Percentiles rank a stretch among this genome's conserved stretches.
Evolutionary conservation across 257 asterid species (phyloP).

Genomic region (Eucommia ulmoides): DNA sequence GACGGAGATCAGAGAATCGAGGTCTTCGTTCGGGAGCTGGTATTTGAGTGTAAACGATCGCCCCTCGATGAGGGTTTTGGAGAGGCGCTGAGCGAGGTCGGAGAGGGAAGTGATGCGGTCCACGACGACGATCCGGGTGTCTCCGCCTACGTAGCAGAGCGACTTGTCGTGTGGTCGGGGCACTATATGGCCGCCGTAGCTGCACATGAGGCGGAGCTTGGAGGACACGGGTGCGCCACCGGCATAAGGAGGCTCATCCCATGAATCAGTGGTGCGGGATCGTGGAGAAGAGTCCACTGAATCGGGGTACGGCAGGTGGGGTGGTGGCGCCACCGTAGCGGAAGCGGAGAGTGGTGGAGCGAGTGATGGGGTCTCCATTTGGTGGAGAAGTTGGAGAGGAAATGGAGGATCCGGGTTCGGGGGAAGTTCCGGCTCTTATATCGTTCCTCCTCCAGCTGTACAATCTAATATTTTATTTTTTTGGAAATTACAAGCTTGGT

Average conservation of each 20-base stretch:
- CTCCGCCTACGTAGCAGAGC: conserved; percentile 84
- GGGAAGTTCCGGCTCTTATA: no score
- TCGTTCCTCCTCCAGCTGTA: no score
- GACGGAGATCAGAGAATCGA: conserved; percentile 77
- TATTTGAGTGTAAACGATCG: conserved; percentile 54
- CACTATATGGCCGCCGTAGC: conserved; percentile 87
- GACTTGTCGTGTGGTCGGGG: conserved; percentile 94
- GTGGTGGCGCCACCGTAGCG: not conserved
- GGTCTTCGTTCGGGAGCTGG: conserved; percentile 80
- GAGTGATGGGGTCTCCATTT: no score
- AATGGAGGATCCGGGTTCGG: no score
- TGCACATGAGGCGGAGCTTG: conserved; percentile 87
- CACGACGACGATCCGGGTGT: conserved; percentile 71
- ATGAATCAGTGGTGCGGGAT: conserved; percentile 51
- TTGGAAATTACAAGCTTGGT: no score
- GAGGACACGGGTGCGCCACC: conserved; percentile 12
- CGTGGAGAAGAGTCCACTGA: conserved; percentile 61
- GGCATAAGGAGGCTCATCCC: conserved; percentile 40
- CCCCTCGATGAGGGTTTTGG: conserved; percentile 55
- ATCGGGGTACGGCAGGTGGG: conserved; percentile 19
- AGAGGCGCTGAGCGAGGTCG: conserved; percentile 58
- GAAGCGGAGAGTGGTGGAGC: not conserved
- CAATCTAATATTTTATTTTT: no score
- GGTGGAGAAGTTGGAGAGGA: no score
- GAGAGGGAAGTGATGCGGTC: conserved; percentile 55